A percentile compares a stretch with the other conserved stretches of the same genome.
phyloP scores from a whole-genome alignment of 495 filamentous ascomycete species.

The Penicillium crystallinum region DNA sequence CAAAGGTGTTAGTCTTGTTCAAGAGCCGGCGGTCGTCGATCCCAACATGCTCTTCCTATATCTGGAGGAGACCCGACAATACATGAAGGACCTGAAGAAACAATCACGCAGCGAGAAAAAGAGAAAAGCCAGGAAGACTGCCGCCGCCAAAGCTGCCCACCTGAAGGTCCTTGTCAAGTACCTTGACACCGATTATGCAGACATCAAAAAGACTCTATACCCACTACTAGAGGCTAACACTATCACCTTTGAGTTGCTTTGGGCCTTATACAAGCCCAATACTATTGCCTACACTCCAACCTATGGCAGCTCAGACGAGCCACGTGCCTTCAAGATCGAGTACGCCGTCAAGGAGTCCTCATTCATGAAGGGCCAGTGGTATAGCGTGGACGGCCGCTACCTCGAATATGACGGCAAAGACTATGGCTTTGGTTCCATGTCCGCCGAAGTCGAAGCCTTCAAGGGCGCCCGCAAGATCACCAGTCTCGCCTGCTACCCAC shows the following conservation, averaged over 20 bases:
- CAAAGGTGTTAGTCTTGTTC: constrained; percentile 74
- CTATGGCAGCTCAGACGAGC: constrained; percentile 74
- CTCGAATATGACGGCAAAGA: constrained; percentile 80
- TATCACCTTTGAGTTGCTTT: constrained; percentile 86
- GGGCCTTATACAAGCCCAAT: constrained; percentile 90
- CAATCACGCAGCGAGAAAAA: constrained; percentile 58
- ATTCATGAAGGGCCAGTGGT: constrained; percentile 75
- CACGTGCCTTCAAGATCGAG: constrained; percentile 86
- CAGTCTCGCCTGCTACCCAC: constrained; percentile 69
- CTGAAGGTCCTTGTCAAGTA: constrained; percentile 76
- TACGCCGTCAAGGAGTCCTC: constrained; percentile 65
- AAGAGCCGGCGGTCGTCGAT: constrained; percentile 73
- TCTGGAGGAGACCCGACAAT: constrained; percentile 66
- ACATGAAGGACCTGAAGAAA: constrained; percentile 62
- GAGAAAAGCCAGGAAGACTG: constrained; percentile 58
- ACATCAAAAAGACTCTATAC: constrained; percentile 75
- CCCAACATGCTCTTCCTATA: constrained; percentile 89
- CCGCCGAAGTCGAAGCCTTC: constrained; percentile 70
- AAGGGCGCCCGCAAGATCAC: constrained; percentile 81
- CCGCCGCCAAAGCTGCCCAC: constrained; percentile 52
- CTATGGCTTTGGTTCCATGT: constrained; percentile 66
- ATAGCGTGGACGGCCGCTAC: constrained; percentile 75
- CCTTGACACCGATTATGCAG: constrained; percentile 74
- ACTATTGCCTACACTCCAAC: constrained; percentile 77
- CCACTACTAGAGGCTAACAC: constrained; percentile 77